Base-by-base conservation (phyloP, 106 monocot species). In the Amphibolis antarctica region DNA sequence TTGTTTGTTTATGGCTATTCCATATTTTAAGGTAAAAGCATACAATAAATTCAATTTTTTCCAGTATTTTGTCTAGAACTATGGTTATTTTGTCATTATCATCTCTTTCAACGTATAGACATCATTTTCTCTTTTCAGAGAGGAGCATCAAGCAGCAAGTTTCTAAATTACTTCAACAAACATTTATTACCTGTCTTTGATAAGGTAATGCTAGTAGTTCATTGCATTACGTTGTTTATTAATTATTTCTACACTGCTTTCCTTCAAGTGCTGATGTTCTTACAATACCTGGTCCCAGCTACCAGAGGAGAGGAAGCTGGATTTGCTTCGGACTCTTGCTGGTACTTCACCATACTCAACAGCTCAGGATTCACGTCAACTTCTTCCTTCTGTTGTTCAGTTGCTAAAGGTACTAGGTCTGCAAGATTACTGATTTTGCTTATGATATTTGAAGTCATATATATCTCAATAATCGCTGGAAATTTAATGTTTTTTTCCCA, bases 1-100 rank as follows among this genome's bases (percentile, higher is more conserved):
- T 25, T 98, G 98, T 77, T 87, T 91, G 82, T 85, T 69, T 62
- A 87, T 98, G 98, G 98, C 98, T 65, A 74, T 91, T 78, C 87
- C 98, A 28, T 77, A 85, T 85, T 91, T 91, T 66, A 71, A 67
- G 87, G 91, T 98, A 91, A 42, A 10, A 17, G 17, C 9, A 66
- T 45, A 18, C 14, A 22, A 56, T 28, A 42, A 21, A 43, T 22
- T 13, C 10, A 52, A 21, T 43, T 53, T 23, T 44, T 71, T 47
- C 22, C 53, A 26, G 27, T 28, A 10, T 29, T 18, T 30, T 0
- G 12, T 23, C 26, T 30, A 28, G 57, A 24, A 1, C 28, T 62
- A 9, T n/a, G 26, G 28, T 57, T 15, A 57, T 57, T 14, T 57
- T 57, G 57, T 12, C 12, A n/a, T 57, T 13, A 49, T 14, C 0